Evolutionary conservation across 306 rosid species (phyloP).

Genomic region (barrel medic (Medicago truncatula)): MtrunA17r5.0-ANR NC_053045.1:37475001-37475500

Average conservation of each 20-base stretch:
- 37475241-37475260: conserved; percentile 21
- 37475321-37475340: conserved; percentile 22
- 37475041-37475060: conserved; percentile 87
- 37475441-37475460: too few relatives aligned
- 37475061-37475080: conserved; percentile 93
- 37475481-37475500: too few relatives aligned
- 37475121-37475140: conserved; percentile 51
- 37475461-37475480: too few relatives aligned
- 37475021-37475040: conserved; percentile 86
- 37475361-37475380: conserved; percentile 18
- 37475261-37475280: conserved; percentile 22
- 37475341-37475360: conserved; percentile 29
- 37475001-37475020: conserved; percentile 99
- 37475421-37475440: background rate
- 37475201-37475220: background rate
- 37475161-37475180: conserved; percentile 27
- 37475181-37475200: conserved; percentile 22
- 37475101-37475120: conserved; percentile 85
- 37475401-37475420: background rate
- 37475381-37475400: background rate
- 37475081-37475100: conserved; percentile 93
- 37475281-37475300: conserved; percentile 16
- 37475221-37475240: conserved; percentile 23
- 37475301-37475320: conserved; percentile 20
- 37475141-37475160: background rate